Evolutionary conservation across 352 stramenopile genomes (phyloP).

Genomic region (Globisporangium cylindrosporum): DNA sequence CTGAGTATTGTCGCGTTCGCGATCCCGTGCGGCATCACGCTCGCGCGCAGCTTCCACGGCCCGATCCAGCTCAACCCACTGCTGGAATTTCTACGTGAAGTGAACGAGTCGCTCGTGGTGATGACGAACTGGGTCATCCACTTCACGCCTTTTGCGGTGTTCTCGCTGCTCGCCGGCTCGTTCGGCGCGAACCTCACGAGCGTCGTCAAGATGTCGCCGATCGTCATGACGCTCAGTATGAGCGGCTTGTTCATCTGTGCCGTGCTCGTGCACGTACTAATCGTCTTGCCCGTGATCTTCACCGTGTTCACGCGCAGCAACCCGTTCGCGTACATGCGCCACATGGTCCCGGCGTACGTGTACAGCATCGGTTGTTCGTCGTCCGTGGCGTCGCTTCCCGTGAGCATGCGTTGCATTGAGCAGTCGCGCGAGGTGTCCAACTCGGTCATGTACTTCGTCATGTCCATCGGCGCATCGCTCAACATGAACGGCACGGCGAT

Average conservation of each 20-base stretch:
- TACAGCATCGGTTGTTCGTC: constrained; percentile 73
- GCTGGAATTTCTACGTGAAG: constrained; percentile 72
- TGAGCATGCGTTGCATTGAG: constrained; percentile 66
- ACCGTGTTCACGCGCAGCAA: constrained; percentile 57
- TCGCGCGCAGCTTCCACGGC: constrained; percentile 70
- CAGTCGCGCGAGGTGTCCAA: constrained; percentile 46
- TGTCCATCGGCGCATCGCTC: constrained; percentile 60
- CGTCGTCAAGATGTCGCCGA: constrained; percentile 40
- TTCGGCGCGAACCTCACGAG: constrained; percentile 41
- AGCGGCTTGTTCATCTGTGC: constrained; percentile 36
- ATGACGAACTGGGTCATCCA: constrained; percentile 73
- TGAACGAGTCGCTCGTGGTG: constrained; percentile 75
- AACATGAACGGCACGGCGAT: constrained; percentile 80
- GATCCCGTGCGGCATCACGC: constrained; percentile 53
- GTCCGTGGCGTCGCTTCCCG: constrained; percentile 64
- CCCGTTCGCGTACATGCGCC: constrained; percentile 67
- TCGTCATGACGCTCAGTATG: constrained; percentile 43
- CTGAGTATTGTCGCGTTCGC: constrained; percentile 73
- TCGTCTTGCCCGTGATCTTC: constrained; percentile 63
- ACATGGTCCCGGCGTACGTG: constrained; percentile 69
- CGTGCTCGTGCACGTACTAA: constrained; percentile 57
- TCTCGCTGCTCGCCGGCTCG: constrained; percentile 66
- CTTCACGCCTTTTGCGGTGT: constrained; percentile 70
- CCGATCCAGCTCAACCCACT: constrained; percentile 71
- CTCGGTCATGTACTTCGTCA: constrained; percentile 69